These are phyloP conservation scores for Coemansia sp. DNA, from an alignment of 192 early-diverging fungal genomes.

Conservation along the genomic window DNA sequence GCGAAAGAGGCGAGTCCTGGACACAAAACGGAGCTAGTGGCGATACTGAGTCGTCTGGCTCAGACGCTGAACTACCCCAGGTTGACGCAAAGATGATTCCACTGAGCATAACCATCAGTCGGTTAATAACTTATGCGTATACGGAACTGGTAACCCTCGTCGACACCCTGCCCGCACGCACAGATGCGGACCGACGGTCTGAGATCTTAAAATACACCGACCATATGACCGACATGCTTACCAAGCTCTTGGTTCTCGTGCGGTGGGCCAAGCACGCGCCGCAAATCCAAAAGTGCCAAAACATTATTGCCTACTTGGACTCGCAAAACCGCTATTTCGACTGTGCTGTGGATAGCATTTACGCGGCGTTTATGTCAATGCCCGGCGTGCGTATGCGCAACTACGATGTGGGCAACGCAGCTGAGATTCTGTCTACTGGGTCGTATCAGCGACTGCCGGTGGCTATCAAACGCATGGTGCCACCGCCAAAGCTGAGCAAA, in stretches of 20 bases:
- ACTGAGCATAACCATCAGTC: constrained; percentile 59
- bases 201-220: constrained; percentile 66
- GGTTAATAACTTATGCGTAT: constrained; percentile 65
- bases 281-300: constrained; percentile 71
- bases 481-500: constrained; percentile 59
- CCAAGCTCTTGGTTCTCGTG: constrained; percentile 72
- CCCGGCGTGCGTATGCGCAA: constrained; percentile 66
- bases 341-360: constrained; percentile 60
- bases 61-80: constrained; percentile 52
- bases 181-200: constrained; percentile 58
- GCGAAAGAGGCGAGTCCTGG: not conserved
- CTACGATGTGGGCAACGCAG: constrained; percentile 79
- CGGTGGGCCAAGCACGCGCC: constrained; percentile 72
- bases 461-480: constrained; percentile 68
- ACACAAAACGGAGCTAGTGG: not conserved
- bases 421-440: constrained; percentile 84
- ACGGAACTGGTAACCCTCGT: constrained; percentile 65
- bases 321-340: constrained; percentile 62
- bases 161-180: constrained; percentile 64
- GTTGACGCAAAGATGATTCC: constrained; percentile 66
- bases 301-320: constrained; percentile 62
- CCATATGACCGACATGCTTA: constrained; percentile 63
- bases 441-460: constrained; percentile 77
- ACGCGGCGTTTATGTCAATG: constrained; percentile 55
- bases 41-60: not conserved